These are phyloP conservation scores for Lycium barbarum DNA, from an alignment of 257 asterid genomes.

Conservation along the genomic window DNA sequence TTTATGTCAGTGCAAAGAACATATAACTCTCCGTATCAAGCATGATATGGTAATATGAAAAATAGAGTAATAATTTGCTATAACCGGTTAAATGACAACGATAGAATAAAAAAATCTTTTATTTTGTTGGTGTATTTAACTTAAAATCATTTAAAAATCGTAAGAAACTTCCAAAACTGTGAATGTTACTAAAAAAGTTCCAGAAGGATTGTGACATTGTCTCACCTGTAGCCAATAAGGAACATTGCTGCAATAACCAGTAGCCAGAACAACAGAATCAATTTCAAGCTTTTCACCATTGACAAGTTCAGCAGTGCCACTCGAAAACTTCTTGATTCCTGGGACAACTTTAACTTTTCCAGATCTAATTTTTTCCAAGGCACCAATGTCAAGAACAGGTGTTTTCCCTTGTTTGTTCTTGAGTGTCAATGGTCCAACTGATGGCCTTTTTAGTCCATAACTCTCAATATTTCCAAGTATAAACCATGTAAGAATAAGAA, in stretches of 20 bases:
- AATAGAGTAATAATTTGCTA: no score
- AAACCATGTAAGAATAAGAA: constrained; percentile 71
- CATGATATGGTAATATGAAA: no score
- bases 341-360: constrained; percentile 62
- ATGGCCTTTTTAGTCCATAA: constrained; percentile 69
- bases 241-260: constrained; percentile 91
- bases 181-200: neutral
- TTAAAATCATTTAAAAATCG: neutral
- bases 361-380: constrained; percentile 66
- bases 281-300: constrained; percentile 56
- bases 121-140: neutral
- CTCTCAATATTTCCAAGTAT: constrained; percentile 70
- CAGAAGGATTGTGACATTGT: constrained; percentile 26
- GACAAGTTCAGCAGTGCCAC: constrained; percentile 55
- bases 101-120: neutral
- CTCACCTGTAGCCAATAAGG: constrained; percentile 94
- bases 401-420: constrained; percentile 75
- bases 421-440: constrained; percentile 69
- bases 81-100: no score
- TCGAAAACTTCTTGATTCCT: constrained; percentile 63
- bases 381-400: constrained; percentile 88
- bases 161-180: neutral
- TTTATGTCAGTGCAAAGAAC: neutral
- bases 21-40: no score
- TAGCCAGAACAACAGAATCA: constrained; percentile 81